These are phyloP conservation scores for Andrographis paniculata DNA, from an alignment of 305 asterid species.

Conservation along the genomic window DNA sequence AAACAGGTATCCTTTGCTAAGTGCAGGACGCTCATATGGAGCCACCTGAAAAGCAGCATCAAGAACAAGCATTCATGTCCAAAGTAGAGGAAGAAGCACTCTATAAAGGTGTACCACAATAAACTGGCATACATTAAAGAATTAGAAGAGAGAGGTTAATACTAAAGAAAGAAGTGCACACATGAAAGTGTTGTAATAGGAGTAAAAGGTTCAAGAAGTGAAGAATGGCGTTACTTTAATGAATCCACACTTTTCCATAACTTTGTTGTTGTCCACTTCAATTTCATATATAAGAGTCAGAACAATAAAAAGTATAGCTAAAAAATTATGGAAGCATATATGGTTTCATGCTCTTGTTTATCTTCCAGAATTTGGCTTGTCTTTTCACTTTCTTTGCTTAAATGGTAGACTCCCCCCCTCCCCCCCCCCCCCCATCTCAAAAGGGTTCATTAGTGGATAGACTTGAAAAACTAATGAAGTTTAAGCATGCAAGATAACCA, in stretches of 20 bases:
- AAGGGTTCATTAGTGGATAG: too few species aligned
- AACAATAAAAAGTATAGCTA: too few species aligned
- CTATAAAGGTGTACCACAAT: slow-evolving; percentile 2
- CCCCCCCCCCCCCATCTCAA: too few species aligned
- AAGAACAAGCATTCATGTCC: slow-evolving; percentile 8
- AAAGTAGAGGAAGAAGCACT: not conserved
- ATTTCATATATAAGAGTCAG: too few species aligned
- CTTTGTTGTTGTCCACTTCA: too few species aligned
- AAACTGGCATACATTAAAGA: slow-evolving; percentile 6
- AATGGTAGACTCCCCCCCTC: not conserved
- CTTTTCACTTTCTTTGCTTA: not conserved
- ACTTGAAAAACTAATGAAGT: too few species aligned
- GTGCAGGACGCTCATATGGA: slow-evolving; percentile 98
- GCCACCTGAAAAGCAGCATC: slow-evolving; percentile 73
- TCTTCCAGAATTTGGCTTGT: not conserved
- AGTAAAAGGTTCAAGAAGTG: too few species aligned
- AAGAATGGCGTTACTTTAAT: too few species aligned
- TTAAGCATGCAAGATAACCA: too few species aligned
- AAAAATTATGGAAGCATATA: too few species aligned
- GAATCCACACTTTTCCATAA: too few species aligned
- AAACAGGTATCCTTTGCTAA: slow-evolving; percentile 88
- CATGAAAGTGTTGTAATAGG: not conserved
- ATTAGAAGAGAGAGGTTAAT: not conserved
- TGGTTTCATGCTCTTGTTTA: not conserved
- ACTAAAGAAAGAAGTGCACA: slow-evolving; percentile 8